phyloP scores from a whole-genome alignment of 176 grass and related monocot genomes.

The Oryza rufipogon region DNA sequence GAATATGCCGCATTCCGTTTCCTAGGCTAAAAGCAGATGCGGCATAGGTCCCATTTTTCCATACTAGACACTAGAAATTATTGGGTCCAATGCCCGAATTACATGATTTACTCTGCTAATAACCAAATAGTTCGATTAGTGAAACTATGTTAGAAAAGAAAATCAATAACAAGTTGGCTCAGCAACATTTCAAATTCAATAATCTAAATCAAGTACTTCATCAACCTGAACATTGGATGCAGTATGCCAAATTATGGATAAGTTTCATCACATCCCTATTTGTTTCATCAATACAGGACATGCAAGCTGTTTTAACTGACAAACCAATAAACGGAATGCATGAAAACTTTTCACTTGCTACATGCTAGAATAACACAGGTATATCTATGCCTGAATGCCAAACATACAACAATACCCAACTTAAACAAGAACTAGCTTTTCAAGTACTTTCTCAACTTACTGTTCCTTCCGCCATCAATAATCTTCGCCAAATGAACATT shows the following conservation, averaged over 20 bases:
- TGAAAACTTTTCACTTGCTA: neutral
- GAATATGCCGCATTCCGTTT: neutral
- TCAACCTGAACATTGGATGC: neutral
- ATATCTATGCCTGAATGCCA: neutral
- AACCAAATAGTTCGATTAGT: neutral
- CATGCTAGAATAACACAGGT: neutral
- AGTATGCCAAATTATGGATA: neutral
- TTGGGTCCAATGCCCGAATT: neutral
- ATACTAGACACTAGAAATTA: neutral
- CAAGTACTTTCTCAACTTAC: conserved; percentile 58
- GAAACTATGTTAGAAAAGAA: neutral
- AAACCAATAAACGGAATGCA: neutral
- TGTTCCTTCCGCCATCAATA: conserved; percentile 90
- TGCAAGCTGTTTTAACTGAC: neutral
- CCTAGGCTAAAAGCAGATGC: too few relatives aligned
- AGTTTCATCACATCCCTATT: neutral
- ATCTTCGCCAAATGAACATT: conserved; percentile 89
- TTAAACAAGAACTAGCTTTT: neutral
- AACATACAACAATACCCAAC: neutral
- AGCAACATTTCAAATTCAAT: neutral
- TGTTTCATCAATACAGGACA: neutral
- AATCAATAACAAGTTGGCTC: neutral
- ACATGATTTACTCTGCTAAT: neutral
- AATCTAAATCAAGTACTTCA: neutral
- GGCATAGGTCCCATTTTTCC: neutral